Conservation (phyloP, 768 basidiomycete genomes). For the Pulveroboletus frians region DNA sequence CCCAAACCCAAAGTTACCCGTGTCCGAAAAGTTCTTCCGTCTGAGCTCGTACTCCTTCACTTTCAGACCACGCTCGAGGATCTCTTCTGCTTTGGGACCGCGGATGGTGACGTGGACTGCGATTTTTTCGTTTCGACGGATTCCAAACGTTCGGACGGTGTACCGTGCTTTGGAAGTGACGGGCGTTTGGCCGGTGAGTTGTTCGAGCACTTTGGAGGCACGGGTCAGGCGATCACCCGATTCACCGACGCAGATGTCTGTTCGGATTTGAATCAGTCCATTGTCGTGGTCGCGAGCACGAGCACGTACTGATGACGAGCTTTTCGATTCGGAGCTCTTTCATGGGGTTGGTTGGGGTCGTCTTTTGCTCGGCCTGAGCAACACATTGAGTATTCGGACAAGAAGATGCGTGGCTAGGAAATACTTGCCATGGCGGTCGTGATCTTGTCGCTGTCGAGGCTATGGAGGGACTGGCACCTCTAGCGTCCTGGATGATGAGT, state of each 20-base stretch:
- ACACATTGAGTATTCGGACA: background rate
- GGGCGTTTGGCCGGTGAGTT: conserved; percentile 98
- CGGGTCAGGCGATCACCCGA: conserved; percentile 98
- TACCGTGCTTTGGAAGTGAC: conserved; percentile 99
- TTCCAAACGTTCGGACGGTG: conserved; percentile 98
- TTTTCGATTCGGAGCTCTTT: conserved; percentile 97
- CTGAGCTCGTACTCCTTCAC: conserved; percentile 99
- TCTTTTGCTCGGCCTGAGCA: conserved; percentile 78
- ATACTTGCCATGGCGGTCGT: conserved; percentile 27
- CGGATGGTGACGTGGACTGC: conserved; percentile 98
- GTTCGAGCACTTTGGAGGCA: conserved; percentile 98
- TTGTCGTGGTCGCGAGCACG: background rate
- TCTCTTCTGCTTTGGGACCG: conserved; percentile 99
- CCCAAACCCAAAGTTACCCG: conserved; percentile 99
- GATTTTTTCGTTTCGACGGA: conserved; percentile 99
- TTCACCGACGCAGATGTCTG: conserved; percentile 99
- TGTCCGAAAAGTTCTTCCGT: conserved; percentile 96
- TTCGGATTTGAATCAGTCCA: background rate
- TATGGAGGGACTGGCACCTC: background rate
- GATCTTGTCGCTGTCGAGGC: conserved; percentile 32
- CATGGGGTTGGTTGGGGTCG: conserved; percentile 88
- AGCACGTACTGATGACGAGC: conserved; percentile 93
- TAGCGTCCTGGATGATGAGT: background rate
- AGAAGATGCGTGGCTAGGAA: no score
- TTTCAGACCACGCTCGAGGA: conserved; percentile 97